These are phyloP conservation scores for Escovopsis sp. DNA, from an alignment of 2,329 filamentous ascomycete genomes.

Conservation along the genomic window DNA sequence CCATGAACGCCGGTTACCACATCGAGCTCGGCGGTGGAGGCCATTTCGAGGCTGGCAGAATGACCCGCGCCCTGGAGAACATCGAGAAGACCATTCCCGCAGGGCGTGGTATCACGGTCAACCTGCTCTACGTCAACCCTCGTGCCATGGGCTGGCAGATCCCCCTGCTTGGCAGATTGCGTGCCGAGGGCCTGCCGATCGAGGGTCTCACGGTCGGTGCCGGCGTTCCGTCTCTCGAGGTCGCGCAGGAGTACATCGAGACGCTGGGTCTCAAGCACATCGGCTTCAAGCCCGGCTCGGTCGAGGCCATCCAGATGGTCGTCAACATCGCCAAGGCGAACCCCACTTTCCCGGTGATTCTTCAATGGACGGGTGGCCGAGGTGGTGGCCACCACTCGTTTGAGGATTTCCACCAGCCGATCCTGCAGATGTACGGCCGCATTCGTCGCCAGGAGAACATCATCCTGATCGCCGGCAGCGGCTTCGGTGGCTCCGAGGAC, in stretches of 20 bases:
- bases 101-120: constrained; percentile 76
- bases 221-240: constrained; percentile 84
- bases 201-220: constrained; percentile 87
- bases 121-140: constrained; percentile 83
- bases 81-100: constrained; percentile 74
- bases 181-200: constrained; percentile 75
- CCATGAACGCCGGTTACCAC: constrained; percentile 91
- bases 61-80: constrained; percentile 71
- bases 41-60: constrained; percentile 68
- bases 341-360: constrained; percentile 76
- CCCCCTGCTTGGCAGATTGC: constrained; percentile 62
- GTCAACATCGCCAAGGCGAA: constrained; percentile 93
- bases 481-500: constrained; percentile 79
- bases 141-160: constrained; percentile 89
- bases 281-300: constrained; percentile 81
- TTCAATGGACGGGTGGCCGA: constrained; percentile 91
- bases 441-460: constrained; percentile 78
- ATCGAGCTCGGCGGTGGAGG: constrained; percentile 82
- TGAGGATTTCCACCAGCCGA: constrained; percentile 87
- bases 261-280: constrained; percentile 89
- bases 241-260: constrained; percentile 85
- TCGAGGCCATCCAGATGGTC: constrained; percentile 74
- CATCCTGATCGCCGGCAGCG: constrained; percentile 77
- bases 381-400: constrained; percentile 90
- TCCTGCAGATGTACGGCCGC: constrained; percentile 79